Evolutionary conservation across 1,284 basidiomycete species (phyloP).

Genomic region (Ustilago lituana): DNA sequence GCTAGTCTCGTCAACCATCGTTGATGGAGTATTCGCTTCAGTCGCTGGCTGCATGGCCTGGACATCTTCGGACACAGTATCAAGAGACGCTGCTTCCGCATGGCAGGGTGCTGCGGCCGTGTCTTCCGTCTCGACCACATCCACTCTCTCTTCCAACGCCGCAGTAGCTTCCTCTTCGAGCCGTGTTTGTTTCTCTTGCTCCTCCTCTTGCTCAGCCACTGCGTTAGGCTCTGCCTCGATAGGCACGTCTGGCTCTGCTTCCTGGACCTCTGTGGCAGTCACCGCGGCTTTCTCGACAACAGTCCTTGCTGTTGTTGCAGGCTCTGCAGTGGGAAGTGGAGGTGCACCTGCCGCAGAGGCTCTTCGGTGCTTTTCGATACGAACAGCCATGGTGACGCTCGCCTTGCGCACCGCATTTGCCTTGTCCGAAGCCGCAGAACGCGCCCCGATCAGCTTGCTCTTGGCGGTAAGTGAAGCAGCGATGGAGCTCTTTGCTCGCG

Average conservation of each 20-base stretch:
- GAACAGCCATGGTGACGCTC: slow-evolving; percentile 1
- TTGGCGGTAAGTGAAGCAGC: slow-evolving; percentile 22
- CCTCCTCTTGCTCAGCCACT: not conserved
- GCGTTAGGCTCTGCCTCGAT: too few species aligned
- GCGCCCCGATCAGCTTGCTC: slow-evolving; percentile 20
- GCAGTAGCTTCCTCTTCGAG: too few species aligned
- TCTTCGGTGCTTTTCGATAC: slow-evolving; percentile 13
- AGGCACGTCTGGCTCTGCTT: too few species aligned
- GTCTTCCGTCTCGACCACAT: too few species aligned
- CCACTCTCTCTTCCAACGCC: too few species aligned
- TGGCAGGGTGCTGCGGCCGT: too few species aligned
- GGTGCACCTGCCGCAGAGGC: slow-evolving; percentile 3
- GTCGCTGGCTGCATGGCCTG: too few species aligned
- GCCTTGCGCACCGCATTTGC: slow-evolving; percentile 21
- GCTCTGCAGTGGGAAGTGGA: not conserved
- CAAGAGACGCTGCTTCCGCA: too few species aligned
- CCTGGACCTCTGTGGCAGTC: not conserved
- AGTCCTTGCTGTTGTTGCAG: not conserved
- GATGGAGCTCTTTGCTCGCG: slow-evolving; percentile 26
- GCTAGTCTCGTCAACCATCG: too few species aligned
- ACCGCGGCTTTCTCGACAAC: not conserved
- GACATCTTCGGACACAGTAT: too few species aligned
- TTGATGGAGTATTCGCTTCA: too few species aligned
- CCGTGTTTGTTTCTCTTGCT: not conserved
- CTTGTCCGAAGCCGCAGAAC: slow-evolving; percentile 7